Percentiles rank a stretch among this genome's conserved stretches.
Evolutionary conservation across 257 asterid genomes (phyloP).

Genomic region (Ilex aquifolium): DNA sequence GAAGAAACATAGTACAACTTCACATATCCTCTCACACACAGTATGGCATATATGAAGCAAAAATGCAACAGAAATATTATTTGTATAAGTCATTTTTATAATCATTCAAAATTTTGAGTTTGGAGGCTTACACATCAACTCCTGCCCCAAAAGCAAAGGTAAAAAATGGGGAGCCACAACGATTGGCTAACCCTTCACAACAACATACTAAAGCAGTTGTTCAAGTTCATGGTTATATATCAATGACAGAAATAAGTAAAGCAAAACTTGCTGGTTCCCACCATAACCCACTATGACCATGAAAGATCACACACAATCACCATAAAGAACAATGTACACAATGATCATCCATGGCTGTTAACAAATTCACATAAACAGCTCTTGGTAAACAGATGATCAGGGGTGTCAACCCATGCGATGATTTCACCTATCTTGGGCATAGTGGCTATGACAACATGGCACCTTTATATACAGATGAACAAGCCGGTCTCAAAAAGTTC

Average conservation of each 20-base stretch:
- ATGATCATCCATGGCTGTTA: constrained; percentile 47
- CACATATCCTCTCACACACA: background rate
- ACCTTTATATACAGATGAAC: constrained; percentile 26
- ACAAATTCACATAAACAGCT: constrained; percentile 34
- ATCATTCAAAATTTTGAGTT: constrained; percentile 8
- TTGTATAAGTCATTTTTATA: constrained; percentile 1
- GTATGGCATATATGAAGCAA: background rate
- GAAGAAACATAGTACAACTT: background rate
- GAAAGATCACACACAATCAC: constrained; percentile 37
- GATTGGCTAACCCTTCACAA: constrained; percentile 51
- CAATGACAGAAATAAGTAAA: constrained; percentile 15
- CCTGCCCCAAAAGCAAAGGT: background rate
- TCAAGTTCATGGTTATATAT: constrained; percentile 13
- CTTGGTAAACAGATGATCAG: constrained; percentile 40
- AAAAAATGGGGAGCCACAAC: constrained; percentile 52
- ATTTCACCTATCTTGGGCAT: constrained; percentile 44
- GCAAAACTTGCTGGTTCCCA: constrained; percentile 23
- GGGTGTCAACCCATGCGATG: constrained; percentile 19
- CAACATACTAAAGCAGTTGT: constrained; percentile 9
- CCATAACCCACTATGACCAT: constrained; percentile 35
- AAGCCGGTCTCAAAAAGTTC: constrained; percentile 35
- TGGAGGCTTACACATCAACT: constrained; percentile 11
- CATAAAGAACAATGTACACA: constrained; percentile 20
- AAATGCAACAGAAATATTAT: too few species aligned
- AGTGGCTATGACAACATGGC: constrained; percentile 13